Percentiles rank a stretch among this genome's conserved stretches.
These are phyloP conservation scores for Hygrocybe punicea DNA, from an alignment of 768 basidiomycete genomes.

Conservation along the genomic window DNA sequence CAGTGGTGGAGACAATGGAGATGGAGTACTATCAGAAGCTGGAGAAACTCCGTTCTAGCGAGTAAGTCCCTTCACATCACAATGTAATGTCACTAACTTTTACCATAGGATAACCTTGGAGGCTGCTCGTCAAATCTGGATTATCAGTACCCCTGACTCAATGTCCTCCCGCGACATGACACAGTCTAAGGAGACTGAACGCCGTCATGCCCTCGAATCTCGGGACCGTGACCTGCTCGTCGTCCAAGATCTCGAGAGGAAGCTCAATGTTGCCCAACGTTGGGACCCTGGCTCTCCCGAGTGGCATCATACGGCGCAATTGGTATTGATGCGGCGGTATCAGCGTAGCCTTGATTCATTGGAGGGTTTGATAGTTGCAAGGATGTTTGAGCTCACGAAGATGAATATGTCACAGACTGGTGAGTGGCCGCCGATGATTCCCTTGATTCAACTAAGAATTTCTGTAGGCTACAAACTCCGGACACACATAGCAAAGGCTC, in stretches of 20 bases:
- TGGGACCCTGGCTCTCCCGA: background rate
- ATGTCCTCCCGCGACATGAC: too few relatives aligned
- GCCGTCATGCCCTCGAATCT: conserved; percentile 1
- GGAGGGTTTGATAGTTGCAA: conserved; percentile 18
- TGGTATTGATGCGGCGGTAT: conserved; percentile 10
- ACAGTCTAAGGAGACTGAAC: background rate
- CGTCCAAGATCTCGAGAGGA: background rate
- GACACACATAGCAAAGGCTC: conserved; percentile 25
- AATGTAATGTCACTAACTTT: too few relatives aligned
- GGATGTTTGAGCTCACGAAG: conserved; percentile 24
- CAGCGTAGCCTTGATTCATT: conserved; percentile 19
- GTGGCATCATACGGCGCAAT: conserved; percentile 9
- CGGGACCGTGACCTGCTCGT: background rate
- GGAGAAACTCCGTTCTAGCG: conserved; percentile 3
- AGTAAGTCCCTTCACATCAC: conserved; percentile 5
- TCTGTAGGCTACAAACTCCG: conserved; percentile 28
- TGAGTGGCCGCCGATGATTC: conserved; percentile 12
- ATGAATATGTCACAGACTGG: conserved; percentile 25
- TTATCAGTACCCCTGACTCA: too few relatives aligned
- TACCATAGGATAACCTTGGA: too few relatives aligned
- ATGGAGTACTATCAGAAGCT: conserved; percentile 18
- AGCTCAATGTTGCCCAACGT: background rate
- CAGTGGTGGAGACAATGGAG: conserved; percentile 15
- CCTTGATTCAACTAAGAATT: background rate
- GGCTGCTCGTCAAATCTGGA: too few relatives aligned